phyloP scores from a whole-genome alignment of 108 stramenopile species.

The Skeletonema costatum region DNA sequence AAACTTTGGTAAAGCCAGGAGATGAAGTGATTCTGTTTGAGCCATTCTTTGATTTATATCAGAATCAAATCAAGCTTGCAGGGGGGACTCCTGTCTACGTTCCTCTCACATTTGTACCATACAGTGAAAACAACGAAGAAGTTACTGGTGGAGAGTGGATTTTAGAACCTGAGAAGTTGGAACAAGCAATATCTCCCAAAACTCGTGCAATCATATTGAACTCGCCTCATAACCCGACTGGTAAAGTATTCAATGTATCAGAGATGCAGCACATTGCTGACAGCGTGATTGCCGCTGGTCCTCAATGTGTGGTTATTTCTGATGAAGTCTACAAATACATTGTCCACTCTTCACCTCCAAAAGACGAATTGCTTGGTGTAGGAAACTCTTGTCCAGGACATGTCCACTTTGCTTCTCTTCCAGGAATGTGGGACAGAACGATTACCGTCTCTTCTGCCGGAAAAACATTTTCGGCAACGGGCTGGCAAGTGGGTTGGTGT shows the following conservation, averaged over 20 bases:
- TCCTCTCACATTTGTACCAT: conserved; percentile 75
- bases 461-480: conserved; percentile 98
- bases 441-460: conserved; percentile 97
- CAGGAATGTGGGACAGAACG: conserved; percentile 91
- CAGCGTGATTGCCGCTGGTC: conserved; percentile 70
- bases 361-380: conserved; percentile 3
- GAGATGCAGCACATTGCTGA: conserved; percentile 93
- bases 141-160: conserved; percentile 84
- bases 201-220: conserved; percentile 96
- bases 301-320: conserved; percentile 78
- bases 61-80: conserved; percentile 84
- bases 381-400: conserved; percentile 69
- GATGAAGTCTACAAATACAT: conserved; percentile 99
- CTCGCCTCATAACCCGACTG: conserved; percentile 99
- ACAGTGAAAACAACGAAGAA: conserved; percentile 23
- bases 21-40: conserved; percentile 97
- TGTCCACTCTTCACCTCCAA: conserved; percentile 81
- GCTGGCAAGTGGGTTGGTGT: conserved; percentile 99
- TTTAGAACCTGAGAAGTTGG: conserved; percentile 71
- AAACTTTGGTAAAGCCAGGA: conserved; percentile 85
- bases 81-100: conserved; percentile 85
- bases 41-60: conserved; percentile 97
- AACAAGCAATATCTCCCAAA: conserved; percentile 73
- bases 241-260: conserved; percentile 88
- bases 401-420: conserved; percentile 84